phyloP scores from a whole-genome alignment of 2,329 filamentous ascomycete genomes.

The Sordariomycetes sp. region DNA sequence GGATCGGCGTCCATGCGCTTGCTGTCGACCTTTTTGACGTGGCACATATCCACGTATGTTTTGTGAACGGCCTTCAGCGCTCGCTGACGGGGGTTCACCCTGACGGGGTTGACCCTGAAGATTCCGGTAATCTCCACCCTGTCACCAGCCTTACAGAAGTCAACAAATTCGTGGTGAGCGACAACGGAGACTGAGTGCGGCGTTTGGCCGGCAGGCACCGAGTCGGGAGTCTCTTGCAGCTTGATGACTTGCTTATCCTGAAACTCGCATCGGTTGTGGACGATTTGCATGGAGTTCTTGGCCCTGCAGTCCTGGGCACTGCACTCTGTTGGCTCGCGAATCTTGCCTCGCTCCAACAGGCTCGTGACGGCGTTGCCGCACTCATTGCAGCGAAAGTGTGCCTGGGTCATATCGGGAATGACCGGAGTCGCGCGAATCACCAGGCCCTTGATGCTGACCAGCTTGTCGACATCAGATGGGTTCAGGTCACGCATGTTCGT shows the following conservation, averaged over 20 bases:
- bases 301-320: constrained; percentile 72
- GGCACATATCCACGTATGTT: constrained; percentile 91
- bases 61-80: constrained; percentile 95
- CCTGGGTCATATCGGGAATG: constrained; percentile 98
- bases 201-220: constrained; percentile 89
- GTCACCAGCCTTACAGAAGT: constrained; percentile 97
- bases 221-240: constrained; percentile 93
- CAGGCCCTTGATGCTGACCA: constrained; percentile 89
- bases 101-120: constrained; percentile 88
- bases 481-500: constrained; percentile 93
- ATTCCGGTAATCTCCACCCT: constrained; percentile 93
- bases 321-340: constrained; percentile 86
- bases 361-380: constrained; percentile 89
- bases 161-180: constrained; percentile 92
- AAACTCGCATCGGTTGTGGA: constrained; percentile 92
- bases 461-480: constrained; percentile 90
- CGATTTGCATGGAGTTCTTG: constrained; percentile 94
- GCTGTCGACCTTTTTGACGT: constrained; percentile 94
- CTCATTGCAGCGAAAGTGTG: constrained; percentile 91
- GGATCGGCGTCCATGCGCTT: constrained; percentile 86
- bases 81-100: constrained; percentile 86
- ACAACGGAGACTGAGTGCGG: constrained; percentile 95
- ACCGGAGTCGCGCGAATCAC: constrained; percentile 94
- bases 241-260: constrained; percentile 99
- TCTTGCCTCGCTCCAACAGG: constrained; percentile 90